Evolutionary conservation across 192 early-diverging fungal species (phyloP), one percentile per base, ranked within the genome.

Genomic region (Pilaira anomala): DNA sequence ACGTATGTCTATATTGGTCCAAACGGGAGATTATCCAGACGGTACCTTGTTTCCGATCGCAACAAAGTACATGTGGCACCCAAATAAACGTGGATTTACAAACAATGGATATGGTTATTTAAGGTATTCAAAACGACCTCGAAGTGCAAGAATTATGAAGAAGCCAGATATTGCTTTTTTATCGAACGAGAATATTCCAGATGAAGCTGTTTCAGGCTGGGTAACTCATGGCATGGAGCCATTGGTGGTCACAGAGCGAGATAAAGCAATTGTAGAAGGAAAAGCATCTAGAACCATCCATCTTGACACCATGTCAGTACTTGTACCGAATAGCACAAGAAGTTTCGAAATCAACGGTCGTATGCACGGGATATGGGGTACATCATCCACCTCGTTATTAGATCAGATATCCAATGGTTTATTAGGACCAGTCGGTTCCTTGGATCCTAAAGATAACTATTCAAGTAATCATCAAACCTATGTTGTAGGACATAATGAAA

Each of bases 1-100:
- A 48, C 46, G 81, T 29, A 81, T 78, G 58, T 77, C 76, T 49
- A 75, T 78, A 3, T 28, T 80, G 3, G 53, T 81, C 16, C 53
- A 49, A 24, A 61, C 78, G 3, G 41, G 60, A 46, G 66, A 74
- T 41, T 25, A 49, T 22, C 21, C 71, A n/a, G 60, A 55, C 19
- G 53, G 53, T 9, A 36, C 53, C n/a, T n/a, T 11, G 8, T 55
- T 55, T 30, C 53, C 53, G 11, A 55, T 55, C 30, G 53, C 30
- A 19, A 18, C 53, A 11, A 55, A 55, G 8, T 30, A 29, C 28
- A 30, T 26, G 28, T 41, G 22, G 18, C 40, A 50, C 25, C 2
- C 16, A 4, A 16, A 12, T 1, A 50, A 21, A 0, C 19, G 41
- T 2, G 48, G 49, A 12, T 54, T 45, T 29, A 68, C 66, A 19